phyloP scores from a whole-genome alignment of 2,329 filamentous ascomycete species.

The Sporothrix protearum region DNA sequence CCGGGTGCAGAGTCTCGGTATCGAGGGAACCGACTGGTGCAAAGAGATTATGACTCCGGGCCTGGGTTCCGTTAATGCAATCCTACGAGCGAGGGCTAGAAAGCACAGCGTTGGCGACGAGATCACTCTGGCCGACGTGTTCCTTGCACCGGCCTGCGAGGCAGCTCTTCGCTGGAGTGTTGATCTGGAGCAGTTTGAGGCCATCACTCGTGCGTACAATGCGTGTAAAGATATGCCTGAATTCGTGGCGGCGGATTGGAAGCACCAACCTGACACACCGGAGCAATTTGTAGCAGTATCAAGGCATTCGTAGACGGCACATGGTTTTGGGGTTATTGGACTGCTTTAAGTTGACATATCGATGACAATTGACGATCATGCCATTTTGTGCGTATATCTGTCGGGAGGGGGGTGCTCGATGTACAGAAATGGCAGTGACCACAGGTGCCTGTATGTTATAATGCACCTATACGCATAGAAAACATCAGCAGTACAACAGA shows the following conservation, averaged over 20 bases:
- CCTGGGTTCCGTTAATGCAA: neutral
- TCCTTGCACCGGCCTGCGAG: neutral
- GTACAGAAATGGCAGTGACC: too few relatives aligned
- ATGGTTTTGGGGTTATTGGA: too few relatives aligned
- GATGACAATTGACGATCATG: too few relatives aligned
- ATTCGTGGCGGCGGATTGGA: neutral
- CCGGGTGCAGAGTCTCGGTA: neutral
- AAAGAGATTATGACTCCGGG: neutral
- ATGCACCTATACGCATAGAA: too few relatives aligned
- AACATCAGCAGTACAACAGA: neutral
- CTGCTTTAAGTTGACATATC: too few relatives aligned
- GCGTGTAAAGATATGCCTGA: conserved; percentile 4
- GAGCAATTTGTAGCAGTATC: neutral
- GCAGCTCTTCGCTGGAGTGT: neutral
- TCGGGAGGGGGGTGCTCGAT: too few relatives aligned
- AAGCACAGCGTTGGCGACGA: neutral
- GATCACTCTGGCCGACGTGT: neutral
- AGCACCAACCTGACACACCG: conserved; percentile 4
- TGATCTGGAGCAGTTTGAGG: neutral
- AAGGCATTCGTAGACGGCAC: neutral
- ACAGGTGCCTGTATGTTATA: too few relatives aligned
- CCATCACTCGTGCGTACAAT: neutral
- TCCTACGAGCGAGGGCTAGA: neutral
- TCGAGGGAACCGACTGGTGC: neutral
- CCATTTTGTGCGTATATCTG: too few relatives aligned